phyloP scores from a whole-genome alignment of 78 protist species.

The Dictyostelium intermedium region DNA sequence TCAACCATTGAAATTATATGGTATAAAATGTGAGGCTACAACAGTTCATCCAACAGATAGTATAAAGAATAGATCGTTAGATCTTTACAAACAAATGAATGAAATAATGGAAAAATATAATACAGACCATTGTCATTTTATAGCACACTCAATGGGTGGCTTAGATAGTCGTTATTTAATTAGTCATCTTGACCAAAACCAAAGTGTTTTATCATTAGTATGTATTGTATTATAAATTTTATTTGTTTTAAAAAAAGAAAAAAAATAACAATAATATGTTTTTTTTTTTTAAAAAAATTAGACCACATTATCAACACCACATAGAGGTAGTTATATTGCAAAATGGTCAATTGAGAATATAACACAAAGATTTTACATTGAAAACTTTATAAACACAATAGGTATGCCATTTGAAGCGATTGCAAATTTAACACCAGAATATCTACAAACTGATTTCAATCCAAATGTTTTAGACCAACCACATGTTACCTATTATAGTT shows the following conservation, averaged over 20 bases:
- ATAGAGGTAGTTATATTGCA: slow-evolving; percentile 60
- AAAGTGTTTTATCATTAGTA: slow-evolving; percentile 30
- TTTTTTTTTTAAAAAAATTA: too few species aligned
- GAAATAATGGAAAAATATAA: neutral
- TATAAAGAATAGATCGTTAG: slow-evolving; percentile 20
- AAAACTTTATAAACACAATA: neutral
- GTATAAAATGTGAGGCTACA: slow-evolving; percentile 33
- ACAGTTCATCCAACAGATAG: slow-evolving; percentile 57
- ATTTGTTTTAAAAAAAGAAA: neutral
- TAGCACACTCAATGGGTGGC: slow-evolving; percentile 69
- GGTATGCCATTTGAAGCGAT: slow-evolving; percentile 40
- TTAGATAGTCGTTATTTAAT: slow-evolving; percentile 43
- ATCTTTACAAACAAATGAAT: neutral
- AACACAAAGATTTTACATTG: slow-evolving; percentile 11
- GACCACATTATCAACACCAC: slow-evolving; percentile 73
- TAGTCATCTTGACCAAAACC: neutral
- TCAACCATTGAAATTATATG: neutral
- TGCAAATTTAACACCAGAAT: slow-evolving; percentile 37
- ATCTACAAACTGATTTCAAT: slow-evolving; percentile 4
- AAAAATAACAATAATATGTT: neutral
- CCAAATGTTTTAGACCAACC: neutral
- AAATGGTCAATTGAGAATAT: slow-evolving; percentile 33
- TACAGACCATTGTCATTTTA: slow-evolving; percentile 34
- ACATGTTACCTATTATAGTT: slow-evolving; percentile 14
- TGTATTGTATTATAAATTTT: neutral